Evolutionary conservation across 129 eudicot species (phyloP).

Genomic region (Daucus carota): DNA sequence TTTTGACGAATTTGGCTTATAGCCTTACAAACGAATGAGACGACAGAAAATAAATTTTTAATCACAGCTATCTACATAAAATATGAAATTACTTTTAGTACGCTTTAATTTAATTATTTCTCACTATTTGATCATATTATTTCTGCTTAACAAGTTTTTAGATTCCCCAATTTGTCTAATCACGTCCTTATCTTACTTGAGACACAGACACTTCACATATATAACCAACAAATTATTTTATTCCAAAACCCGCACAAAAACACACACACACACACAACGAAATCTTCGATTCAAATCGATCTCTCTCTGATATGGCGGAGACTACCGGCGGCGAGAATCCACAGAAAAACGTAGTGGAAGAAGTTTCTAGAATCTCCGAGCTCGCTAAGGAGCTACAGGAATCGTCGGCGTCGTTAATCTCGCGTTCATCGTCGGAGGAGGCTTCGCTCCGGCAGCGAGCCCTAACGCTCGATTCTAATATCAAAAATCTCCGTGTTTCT

Average conservation of each 20-base stretch:
- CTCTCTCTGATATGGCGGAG: conserved; percentile 1
- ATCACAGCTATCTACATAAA: too few relatives aligned
- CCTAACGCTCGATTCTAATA: conserved; percentile 29
- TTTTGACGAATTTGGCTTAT: too few relatives aligned
- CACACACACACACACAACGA: not conserved
- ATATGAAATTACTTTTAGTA: too few relatives aligned
- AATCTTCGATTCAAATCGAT: not conserved
- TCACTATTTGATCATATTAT: too few relatives aligned
- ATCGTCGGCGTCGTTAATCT: conserved; percentile 25
- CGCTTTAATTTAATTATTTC: too few relatives aligned
- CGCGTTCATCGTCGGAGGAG: conserved; percentile 30
- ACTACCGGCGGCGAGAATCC: conserved; percentile 2
- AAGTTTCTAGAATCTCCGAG: conserved; percentile 32
- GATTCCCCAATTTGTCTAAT: not conserved
- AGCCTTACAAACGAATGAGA: too few relatives aligned
- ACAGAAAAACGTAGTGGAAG: conserved; percentile 24
- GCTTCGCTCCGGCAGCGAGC: conserved; percentile 35
- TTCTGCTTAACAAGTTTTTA: not conserved
- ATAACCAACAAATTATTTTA: not conserved
- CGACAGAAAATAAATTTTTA: too few relatives aligned
- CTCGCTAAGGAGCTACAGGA: conserved; percentile 45
- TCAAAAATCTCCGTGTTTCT: conserved; percentile 22
- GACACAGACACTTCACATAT: not conserved
- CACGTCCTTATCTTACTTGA: not conserved
- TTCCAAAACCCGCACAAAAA: not conserved